Evolutionary conservation across 768 basidiomycete genomes (phyloP), one percentile per base, ranked within the genome.

Genomic region (Boletus sensibilis): DNA sequence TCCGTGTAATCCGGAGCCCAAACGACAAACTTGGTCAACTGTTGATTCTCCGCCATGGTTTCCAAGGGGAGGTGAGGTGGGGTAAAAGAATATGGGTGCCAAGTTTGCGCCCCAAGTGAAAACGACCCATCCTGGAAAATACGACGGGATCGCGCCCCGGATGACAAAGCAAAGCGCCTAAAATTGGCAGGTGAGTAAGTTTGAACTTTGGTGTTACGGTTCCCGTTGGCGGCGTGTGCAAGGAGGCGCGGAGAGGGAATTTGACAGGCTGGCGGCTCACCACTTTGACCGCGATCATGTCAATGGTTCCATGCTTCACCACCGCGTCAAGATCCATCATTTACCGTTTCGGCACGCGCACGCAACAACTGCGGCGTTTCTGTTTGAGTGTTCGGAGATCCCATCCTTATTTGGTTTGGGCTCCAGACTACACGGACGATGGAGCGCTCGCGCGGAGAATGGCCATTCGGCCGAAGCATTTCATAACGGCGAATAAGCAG

Each of bases 1-100:
- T 85, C 83, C 10, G 80, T 77, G 57, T 78, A 79, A 66, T 90
- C 87, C 2, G 87, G 87, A 2, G 86, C 86, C 61, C 83, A 88
- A 37, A 88, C 79, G 34, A 86, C 65, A 60, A 84, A 85, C 43
- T 66, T 72, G 54, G 50, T 31, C 40, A 60, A 46, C 8, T 39
- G n/a, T 54, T 60, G 50, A 12, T 46, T 48, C 3, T 59, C 55
- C 29, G 68, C 41, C 66, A 70, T 70, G 46, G 29, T 21, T 52
- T n/a, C 37, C 35, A n/a, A 29, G 49, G 31, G 42, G 33, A 29
- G 27, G 8, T 29, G 27, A 8, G 8, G 27, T 29, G 27, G 8
- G 34, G 27, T 20, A 33, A 20, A 21, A 2, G 13, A 12, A 27
- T n/a, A 14, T 5, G 21, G 29, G 12, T 1, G 21, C 5, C 27